These are phyloP conservation scores for Stromatinia cepivora DNA, from an alignment of 2,329 filamentous ascomycete species.

Conservation along the genomic window DNA sequence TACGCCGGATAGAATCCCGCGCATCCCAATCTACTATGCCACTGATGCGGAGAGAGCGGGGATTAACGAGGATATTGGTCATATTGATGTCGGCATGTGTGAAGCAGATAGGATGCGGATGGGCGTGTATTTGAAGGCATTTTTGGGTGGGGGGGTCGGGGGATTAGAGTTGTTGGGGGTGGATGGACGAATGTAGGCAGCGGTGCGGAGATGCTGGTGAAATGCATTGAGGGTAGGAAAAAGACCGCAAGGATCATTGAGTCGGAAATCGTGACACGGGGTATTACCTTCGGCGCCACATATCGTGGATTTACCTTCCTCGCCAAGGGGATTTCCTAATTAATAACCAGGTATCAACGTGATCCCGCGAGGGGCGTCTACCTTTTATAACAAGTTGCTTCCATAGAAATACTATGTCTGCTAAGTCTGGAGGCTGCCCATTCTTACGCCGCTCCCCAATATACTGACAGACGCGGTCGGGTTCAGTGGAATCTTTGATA, in stretches of 20 bases:
- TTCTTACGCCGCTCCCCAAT: background rate
- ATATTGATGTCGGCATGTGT: background rate
- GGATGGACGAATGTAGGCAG: background rate
- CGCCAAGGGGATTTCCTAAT: too few species aligned
- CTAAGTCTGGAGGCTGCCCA: background rate
- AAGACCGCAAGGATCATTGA: background rate
- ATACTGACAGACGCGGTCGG: background rate
- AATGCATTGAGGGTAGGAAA: background rate
- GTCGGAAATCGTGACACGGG: background rate
- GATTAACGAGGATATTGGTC: background rate
- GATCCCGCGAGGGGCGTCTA: too few species aligned
- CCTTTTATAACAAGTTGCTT: background rate
- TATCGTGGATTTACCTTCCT: background rate
- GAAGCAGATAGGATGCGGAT: background rate
- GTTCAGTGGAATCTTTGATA: background rate
- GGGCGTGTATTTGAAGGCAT: background rate
- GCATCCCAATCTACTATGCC: background rate
- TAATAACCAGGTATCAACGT: too few species aligned
- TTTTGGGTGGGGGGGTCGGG: background rate
- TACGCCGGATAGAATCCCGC: background rate
- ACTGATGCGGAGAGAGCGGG: background rate
- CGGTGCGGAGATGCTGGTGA: background rate
- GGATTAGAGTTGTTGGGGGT: background rate
- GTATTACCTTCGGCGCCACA: background rate
- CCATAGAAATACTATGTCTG: background rate